Evolutionary conservation across 169 alveolate genomes (phyloP), one percentile per base, ranked within the genome.

Genomic region (Cryptosporidium meleagridis): DNA sequence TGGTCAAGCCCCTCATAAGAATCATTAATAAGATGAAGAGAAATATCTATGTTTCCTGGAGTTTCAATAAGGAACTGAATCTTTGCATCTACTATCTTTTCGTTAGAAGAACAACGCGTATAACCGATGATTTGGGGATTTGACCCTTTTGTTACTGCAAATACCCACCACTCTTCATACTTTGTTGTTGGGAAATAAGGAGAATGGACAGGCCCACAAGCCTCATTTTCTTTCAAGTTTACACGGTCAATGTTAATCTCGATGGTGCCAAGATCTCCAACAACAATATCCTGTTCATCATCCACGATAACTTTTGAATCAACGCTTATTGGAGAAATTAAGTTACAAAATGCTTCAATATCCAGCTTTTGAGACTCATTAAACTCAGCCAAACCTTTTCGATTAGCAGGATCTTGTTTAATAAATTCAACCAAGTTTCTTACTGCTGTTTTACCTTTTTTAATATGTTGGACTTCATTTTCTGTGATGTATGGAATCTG

Each of bases 401-500:
- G 85, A 35, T 85, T 86, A 44, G 93, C 96, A 53, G 94, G 94
- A 53, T 91, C 89, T 71, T 92, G 95, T 23, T 92, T 93, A n/a
- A 96, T 84, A 89, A 94, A 96, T 4, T 96, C 97, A 31, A 92
- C 91, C 61, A 96, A 53, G 53, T 87, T 93, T 87, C 94, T 94
- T 12, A 89, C 95, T 1, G 95, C 95, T 23, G 85, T 68, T 91
- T 95, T 95, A 37, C 97, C 97, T 62, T 95, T 95, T 69, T 65
- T 92, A 21, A 89, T 72, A 59, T 85, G 96, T 26, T 85, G 91
- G 21, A 94, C 72, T 37, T 73, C 86, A 14, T 92, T 94, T 44
- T 95, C 97, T 33, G 92, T 93, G 85, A 96, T 93, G 94, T 96
- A 97, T 1, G 98, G 98, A 14, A 96, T 92, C 75, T 96, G 98